Base-by-base conservation (phyloP, 1,284 basidiomycete species). In the Porodaedalea pini region DNA sequence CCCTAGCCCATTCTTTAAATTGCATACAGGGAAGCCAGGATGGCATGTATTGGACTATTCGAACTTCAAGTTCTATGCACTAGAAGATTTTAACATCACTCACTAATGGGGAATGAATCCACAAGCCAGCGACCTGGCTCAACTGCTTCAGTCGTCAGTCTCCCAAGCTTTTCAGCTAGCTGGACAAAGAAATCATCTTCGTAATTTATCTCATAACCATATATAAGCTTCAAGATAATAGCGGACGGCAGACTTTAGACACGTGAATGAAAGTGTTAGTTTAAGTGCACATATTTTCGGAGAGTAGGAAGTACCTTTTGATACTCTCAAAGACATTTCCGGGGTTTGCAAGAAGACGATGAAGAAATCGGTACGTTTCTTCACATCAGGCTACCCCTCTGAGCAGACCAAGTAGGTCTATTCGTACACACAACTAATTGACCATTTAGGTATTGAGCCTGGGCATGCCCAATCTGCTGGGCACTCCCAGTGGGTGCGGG, bases 81-180 rank as follows among this genome's bases (percentile, higher is more conserved):
- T 32, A 4, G n/a, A 19, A 37, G 0, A 6, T 15, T 7, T 13
- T 39, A 21, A 3, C 17, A 21, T 8, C 4, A 63, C 67, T 51
- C 41, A 77, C 76, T 57, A 17, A 73, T 67, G 13, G 76, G 76
- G 57, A 68, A 69, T 47, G 73, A 73, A 63, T 78, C 76, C 0
- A 78, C 77, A 3, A 77, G 67, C 76, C 76, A 78, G 21, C 71
- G 67, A n/a, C 76, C 76, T 25, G 75, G 75, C 13, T 71, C 65
- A 47, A 69, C 64, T 5, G 75, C 75, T 62, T 66, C 69, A 11
- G 72, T 73, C 17, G 75, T 74, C 49, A 78, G 74, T 48, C 68
- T 70, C 0, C 69, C 67, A 0, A 70, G 62, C 58, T 78, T 74
- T 52, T 77, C 73, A 0, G 72, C 73, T 2, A 75, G 65, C n/a